These are phyloP conservation scores for Macrolepiota dolichaula DNA, from an alignment of 768 basidiomycete species.

Conservation along the genomic window DNA sequence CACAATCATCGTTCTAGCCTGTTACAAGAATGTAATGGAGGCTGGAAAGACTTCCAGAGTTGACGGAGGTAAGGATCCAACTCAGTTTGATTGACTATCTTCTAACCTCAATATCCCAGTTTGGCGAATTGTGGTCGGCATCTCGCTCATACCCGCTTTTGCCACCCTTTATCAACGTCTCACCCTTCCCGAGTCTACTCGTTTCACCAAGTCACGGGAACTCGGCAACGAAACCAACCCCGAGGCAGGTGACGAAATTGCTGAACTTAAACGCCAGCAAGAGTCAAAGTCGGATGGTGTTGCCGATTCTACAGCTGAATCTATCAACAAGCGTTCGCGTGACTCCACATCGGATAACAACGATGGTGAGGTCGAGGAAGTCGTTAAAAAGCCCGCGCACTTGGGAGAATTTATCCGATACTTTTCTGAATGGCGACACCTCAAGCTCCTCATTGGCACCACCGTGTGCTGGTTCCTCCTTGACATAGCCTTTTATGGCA, in stretches of 20 bases:
- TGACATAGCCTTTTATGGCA: slow-evolving; percentile 79
- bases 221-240: slow-evolving; percentile 28
- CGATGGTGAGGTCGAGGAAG: slow-evolving; percentile 15
- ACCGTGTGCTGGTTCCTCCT: slow-evolving; percentile 71
- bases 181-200: slow-evolving; percentile 66
- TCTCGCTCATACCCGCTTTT: slow-evolving; percentile 74
- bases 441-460: slow-evolving; percentile 66
- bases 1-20: slow-evolving; percentile 60
- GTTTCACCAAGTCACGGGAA: slow-evolving; percentile 45
- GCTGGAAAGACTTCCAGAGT: slow-evolving; percentile 58
- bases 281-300: slow-evolving; percentile 14
- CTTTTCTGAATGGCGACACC: slow-evolving; percentile 71
- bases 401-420: slow-evolving; percentile 60
- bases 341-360: not conserved
- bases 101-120: slow-evolving; percentile 27
- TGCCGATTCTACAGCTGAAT: not conserved
- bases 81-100: not conserved
- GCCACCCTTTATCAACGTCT: slow-evolving; percentile 74
- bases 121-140: slow-evolving; percentile 73
- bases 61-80: slow-evolving; percentile 51
- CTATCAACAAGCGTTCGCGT: not conserved
- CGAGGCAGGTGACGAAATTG: slow-evolving; percentile 24
- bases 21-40: slow-evolving; percentile 64
- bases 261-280: slow-evolving; percentile 23
- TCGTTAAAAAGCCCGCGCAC: slow-evolving; percentile 40